Base-by-base conservation (phyloP, 768 basidiomycete species). In the Naganishia friedmannii region DNA sequence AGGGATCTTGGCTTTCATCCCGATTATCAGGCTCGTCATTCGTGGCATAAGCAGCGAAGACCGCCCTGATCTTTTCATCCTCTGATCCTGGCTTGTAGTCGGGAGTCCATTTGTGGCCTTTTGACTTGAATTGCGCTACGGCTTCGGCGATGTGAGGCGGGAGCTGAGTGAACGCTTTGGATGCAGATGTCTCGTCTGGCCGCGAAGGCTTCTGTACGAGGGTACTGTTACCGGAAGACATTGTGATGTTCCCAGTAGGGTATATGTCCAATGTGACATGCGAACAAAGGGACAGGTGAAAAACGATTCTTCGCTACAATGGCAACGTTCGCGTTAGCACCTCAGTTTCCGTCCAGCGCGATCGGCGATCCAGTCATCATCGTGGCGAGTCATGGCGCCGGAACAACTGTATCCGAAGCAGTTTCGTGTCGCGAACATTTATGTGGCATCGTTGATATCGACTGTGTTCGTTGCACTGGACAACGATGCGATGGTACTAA, bases 161-260 rank as follows among this genome's bases (percentile, higher is more conserved):
- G 8, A 66, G 65, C 34, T 66, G 65, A 34, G 48, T 53, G 65
- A 66, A 66, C 7, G 65, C 65, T 42, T 37, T 53, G 2, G 65
- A 66, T 4, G 65, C 65, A 5, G 65, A 66, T 1, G 65, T 66
- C 65, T 66, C 65, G 48, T 66, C 48, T 31, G 65, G 65, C 23
- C 28, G 37, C 29, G 65, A 66, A 21, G 65, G 65, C 19, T 32
- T n/a, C 31, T 66, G 65, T 31, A 29, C 65, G 23, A 63, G 60
- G 23, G 17, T n/a, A 28, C 39, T 23, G 60, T 28, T 42, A 26
- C 37, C 39, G 4, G 23, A 26, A 45, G 60, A 42, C 60, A 63
- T 63, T 31, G 54, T 34, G 6, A 10, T 8, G 15, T 8, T 2
- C 15, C 15, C 2, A 42, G 9, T 42, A 42, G 42, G 42, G 4